phyloP scores from a whole-genome alignment of 164 flowering plant genomes.

The Houttuynia cordata region DNA sequence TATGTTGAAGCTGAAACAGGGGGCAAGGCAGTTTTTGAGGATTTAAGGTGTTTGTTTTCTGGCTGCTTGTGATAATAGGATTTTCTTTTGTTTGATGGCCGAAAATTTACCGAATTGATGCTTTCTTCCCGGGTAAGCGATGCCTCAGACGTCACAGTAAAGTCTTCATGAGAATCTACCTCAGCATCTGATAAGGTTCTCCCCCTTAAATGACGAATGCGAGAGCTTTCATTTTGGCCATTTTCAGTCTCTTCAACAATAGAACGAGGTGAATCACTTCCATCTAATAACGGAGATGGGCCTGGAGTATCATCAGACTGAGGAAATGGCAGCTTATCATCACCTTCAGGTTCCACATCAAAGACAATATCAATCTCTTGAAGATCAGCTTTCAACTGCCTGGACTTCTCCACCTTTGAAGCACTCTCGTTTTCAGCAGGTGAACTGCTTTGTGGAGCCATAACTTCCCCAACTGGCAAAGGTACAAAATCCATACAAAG shows the following conservation, averaged over 20 bases:
- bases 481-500: no score
- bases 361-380: conserved; percentile 92
- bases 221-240: no score
- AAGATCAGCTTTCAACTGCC: conserved; percentile 76
- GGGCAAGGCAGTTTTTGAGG: conserved; percentile 21
- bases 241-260: conserved; percentile 79
- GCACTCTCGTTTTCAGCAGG: conserved; percentile 26
- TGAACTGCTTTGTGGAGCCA: conserved; percentile 18
- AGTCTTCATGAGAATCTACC: conserved; percentile 51
- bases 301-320: conserved; percentile 72
- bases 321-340: conserved; percentile 82
- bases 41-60: conserved; percentile 31
- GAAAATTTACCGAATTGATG: conserved; percentile 56
- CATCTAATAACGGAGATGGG: conserved; percentile 41
- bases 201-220: conserved; percentile 35
- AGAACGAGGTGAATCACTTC: conserved; percentile 66
- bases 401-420: conserved; percentile 33
- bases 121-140: conserved; percentile 67
- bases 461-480: conserved; percentile 34
- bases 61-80: conserved; percentile 29
- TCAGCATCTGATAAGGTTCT: conserved; percentile 40
- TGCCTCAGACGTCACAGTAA: conserved; percentile 54
- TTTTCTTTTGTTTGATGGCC: conserved; percentile 10
- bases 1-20: conserved; percentile 25
- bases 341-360: conserved; percentile 86